Evolutionary conservation across 164 flowering plant species (phyloP).

Genomic region (Kingdonia uniflora): DNA sequence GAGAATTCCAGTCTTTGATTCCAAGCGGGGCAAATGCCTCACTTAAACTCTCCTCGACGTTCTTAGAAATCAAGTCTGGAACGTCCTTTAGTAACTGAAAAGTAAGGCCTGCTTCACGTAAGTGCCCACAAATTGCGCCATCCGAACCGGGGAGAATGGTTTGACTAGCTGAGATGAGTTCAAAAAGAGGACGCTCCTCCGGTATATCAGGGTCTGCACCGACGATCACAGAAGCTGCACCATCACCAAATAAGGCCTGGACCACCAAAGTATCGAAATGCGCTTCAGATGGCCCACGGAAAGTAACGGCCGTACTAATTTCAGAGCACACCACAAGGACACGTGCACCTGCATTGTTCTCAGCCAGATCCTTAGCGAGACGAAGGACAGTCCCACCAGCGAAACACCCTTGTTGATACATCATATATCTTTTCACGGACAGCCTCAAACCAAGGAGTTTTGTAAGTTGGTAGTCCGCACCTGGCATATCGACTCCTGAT

Average conservation of each 20-base stretch:
- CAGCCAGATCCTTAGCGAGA: too few relatives aligned
- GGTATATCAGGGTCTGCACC: slow-evolving; percentile 6
- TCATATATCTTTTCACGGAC: slow-evolving; percentile 6
- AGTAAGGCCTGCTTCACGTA: slow-evolving; percentile 2
- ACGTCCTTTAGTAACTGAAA: slow-evolving; percentile 7
- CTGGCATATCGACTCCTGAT: slow-evolving; percentile 6
- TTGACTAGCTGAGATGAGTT: slow-evolving; percentile 3
- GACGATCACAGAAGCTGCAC: slow-evolving; percentile 6
- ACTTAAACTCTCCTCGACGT: slow-evolving; percentile 1
- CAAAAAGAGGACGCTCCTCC: slow-evolving; percentile 6
- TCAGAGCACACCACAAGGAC: slow-evolving; percentile 8
- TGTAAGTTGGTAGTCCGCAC: too few relatives aligned
- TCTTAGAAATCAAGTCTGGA: slow-evolving; percentile 5
- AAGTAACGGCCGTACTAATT: slow-evolving; percentile 1
- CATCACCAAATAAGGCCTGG: too few relatives aligned
- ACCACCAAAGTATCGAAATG: slow-evolving; percentile 9
- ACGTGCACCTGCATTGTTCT: too few relatives aligned
- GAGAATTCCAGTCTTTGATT: too few relatives aligned
- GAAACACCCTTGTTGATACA: too few relatives aligned
- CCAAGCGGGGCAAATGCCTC: slow-evolving; percentile 8
- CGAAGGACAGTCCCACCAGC: too few relatives aligned
- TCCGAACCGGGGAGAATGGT: slow-evolving; percentile 4
- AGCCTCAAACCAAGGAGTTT: too few relatives aligned
- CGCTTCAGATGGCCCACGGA: slow-evolving; percentile 7
- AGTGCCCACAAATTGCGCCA: slow-evolving; percentile 4